Conservation (phyloP, 2,329 filamentous ascomycete species). For the Diaporthe velutina region DNA sequence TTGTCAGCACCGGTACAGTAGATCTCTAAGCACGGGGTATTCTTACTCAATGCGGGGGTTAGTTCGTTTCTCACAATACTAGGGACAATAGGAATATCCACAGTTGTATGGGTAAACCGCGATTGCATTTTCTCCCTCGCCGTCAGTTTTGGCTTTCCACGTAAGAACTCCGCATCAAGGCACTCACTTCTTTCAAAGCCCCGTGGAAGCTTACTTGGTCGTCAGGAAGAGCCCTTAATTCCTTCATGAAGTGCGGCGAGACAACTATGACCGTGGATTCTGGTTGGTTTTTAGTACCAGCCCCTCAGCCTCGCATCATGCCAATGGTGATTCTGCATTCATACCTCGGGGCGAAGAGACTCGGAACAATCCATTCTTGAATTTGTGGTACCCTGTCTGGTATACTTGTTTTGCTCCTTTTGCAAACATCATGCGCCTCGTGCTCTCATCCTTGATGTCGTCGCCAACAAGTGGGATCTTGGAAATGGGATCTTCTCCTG, state of each 20-base stretch:
- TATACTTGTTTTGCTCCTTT: constrained; percentile 45
- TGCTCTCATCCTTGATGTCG: constrained; percentile 45
- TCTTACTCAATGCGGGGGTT: constrained; percentile 37
- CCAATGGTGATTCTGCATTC: background rate
- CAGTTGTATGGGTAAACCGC: constrained; percentile 13
- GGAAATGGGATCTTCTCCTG: constrained; percentile 40
- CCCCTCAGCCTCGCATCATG: background rate
- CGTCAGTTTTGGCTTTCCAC: background rate
- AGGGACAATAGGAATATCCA: constrained; percentile 32
- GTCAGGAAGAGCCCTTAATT: constrained; percentile 36
- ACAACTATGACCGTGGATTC: constrained; percentile 30
- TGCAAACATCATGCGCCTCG: constrained; percentile 45
- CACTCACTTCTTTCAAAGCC: constrained; percentile 34
- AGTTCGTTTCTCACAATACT: constrained; percentile 33
- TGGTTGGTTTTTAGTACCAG: constrained; percentile 13
- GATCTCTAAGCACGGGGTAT: background rate
- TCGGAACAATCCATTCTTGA: constrained; percentile 8
- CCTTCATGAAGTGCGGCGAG: constrained; percentile 22
- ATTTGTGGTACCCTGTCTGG: constrained; percentile 43
- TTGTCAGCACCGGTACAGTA: background rate
- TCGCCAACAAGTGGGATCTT: constrained; percentile 45
- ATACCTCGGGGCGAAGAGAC: background rate
- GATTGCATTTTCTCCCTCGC: constrained; percentile 32
- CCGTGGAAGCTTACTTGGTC: constrained; percentile 32
- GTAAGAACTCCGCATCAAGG: background rate